Conservation (phyloP, 345 rosid species). For the Brassica carinata region DNA sequence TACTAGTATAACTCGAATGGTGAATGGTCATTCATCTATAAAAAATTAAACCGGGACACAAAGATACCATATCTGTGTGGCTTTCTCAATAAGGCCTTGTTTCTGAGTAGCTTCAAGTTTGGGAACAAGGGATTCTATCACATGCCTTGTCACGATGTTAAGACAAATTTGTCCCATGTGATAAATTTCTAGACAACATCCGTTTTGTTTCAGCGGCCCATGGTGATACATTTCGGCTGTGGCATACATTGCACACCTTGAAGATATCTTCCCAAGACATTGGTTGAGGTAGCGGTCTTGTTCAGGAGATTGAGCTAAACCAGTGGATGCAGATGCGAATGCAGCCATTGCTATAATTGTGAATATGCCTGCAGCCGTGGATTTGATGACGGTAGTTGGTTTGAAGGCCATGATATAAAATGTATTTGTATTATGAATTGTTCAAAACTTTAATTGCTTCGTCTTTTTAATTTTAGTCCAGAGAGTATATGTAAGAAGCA, state of each 20-base stretch:
- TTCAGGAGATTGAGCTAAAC: constrained; percentile 20
- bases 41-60: constrained; percentile 32
- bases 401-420: constrained; percentile 10
- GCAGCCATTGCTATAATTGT: neutral
- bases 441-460: neutral
- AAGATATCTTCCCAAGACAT: constrained; percentile 30
- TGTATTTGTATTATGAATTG: neutral
- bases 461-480: neutral
- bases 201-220: constrained; percentile 27
- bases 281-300: neutral
- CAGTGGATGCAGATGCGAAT: constrained; percentile 14
- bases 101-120: constrained; percentile 6
- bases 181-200: constrained; percentile 32
- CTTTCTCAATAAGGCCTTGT: constrained; percentile 1
- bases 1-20: neutral
- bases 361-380: constrained; percentile 9
- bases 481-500: neutral
- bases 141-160: constrained; percentile 14
- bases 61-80: constrained; percentile 25
- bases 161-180: constrained; percentile 36
- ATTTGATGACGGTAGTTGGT: neutral
- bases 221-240: constrained; percentile 21
- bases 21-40: neutral
- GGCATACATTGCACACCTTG: constrained; percentile 36
- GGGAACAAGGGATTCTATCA: neutral